Evolutionary conservation across 2,329 filamentous ascomycete genomes (phyloP), one percentile per base, ranked within the genome.

Genomic region (Aspergillus pseudoterreus): DNA sequence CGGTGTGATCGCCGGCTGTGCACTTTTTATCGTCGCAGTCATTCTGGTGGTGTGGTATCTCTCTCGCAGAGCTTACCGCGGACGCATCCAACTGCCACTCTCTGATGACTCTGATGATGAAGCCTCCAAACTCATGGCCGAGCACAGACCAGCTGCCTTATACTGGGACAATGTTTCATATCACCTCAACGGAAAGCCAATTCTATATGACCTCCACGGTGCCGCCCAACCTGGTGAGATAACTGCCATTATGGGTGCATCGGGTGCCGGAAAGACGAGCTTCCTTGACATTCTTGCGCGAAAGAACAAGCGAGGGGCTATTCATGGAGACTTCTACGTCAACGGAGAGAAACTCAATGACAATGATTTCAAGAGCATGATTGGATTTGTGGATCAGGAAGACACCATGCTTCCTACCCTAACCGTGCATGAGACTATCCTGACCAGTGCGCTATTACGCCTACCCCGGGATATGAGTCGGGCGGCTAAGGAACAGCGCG

Each of bases 311-410:
- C 85, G 91, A 32, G 95, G 94, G 36, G 71, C 78, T 2, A 82
- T 88, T 0, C 76, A 80, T 8, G 95, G 95, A 17, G 83, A 92
- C 53, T 95, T 96, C 63, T 94, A 87, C 63, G 85, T 99, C 64
- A 97, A 97, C 60, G 95, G 94, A 32, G 90, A 97, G 69, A 92
- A 89, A 69, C 85, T 97, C 35, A 79, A 78, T 30, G 90, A 96
- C 67, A 71, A 82, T 27, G 90, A 96, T 56, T 99, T 94, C 74
- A 90, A 88, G 67, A 92, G 84, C 55, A 90, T 97, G 47, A 87
- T 96, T 58, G 94, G 95, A 19, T 99, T 97, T 63, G 94, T 99
- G 38, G 94, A 99, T 63, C 94, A 99, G 73, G 94, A 99, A 66
- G 94, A 99, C 67, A 95, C 92, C 4, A 92, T 99, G 85, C 79